These are phyloP conservation scores for Monosporozyma solicola DNA, from an alignment of 805 yeast genomes.

Conservation along the genomic window DNA sequence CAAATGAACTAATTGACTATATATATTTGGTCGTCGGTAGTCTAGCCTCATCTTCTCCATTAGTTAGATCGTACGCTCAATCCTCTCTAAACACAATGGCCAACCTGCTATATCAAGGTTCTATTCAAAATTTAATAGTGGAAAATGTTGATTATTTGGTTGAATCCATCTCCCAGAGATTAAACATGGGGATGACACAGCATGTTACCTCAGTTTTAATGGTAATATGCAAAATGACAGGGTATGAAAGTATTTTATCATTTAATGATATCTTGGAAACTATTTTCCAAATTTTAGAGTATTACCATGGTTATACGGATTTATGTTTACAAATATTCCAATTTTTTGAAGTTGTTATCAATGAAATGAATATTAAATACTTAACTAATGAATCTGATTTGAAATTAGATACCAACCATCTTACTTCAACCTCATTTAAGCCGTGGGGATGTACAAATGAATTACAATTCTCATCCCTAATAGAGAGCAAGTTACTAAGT, in stretches of 20 bases:
- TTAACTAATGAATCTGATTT: conserved; percentile 20
- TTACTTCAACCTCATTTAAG: conserved; percentile 26
- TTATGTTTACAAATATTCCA: conserved; percentile 66
- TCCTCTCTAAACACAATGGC: conserved; percentile 45
- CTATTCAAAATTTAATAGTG: conserved; percentile 46
- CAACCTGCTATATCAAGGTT: conserved; percentile 42
- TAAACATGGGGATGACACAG: conserved; percentile 62
- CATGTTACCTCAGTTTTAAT: conserved; percentile 67
- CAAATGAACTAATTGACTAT: conserved; percentile 53
- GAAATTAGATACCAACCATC: conserved; percentile 11
- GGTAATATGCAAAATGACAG: conserved; percentile 63
- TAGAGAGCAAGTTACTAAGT: conserved; percentile 33
- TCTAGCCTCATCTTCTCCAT: conserved; percentile 47
- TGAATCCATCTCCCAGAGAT: conserved; percentile 63
- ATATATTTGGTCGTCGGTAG: conserved; percentile 67
- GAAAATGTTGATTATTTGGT: conserved; percentile 73
- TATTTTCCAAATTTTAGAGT: conserved; percentile 68
- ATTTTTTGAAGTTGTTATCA: conserved; percentile 54
- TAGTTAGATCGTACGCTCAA: conserved; percentile 44
- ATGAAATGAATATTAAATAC: conserved; percentile 37
- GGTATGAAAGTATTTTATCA: conserved; percentile 52
- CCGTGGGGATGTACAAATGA: conserved; percentile 55
- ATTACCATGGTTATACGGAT: conserved; percentile 71
- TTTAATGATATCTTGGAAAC: conserved; percentile 67
- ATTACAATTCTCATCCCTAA: conserved; percentile 36